These are phyloP conservation scores for Grosmannia huntii DNA, from an alignment of 2,329 filamentous ascomycete species.

Conservation along the genomic window DNA sequence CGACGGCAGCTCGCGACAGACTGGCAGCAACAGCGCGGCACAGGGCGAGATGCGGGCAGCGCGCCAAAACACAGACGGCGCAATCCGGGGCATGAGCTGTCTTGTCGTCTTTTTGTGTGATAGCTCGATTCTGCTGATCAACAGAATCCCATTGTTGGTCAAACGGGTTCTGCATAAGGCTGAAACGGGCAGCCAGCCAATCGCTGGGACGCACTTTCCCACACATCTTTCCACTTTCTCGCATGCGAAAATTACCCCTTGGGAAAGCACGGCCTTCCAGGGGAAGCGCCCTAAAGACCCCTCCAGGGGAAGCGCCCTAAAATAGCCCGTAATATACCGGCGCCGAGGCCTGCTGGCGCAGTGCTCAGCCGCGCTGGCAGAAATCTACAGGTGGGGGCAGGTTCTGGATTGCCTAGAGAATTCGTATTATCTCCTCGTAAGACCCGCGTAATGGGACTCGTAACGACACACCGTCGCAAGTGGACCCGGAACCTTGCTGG, in stretches of 20 bases:
- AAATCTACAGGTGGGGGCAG: too few relatives aligned
- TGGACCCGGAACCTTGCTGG: neutral
- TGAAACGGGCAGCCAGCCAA: too few relatives aligned
- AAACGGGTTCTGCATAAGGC: neutral
- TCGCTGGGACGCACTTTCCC: too few relatives aligned
- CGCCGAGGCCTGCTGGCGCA: too few relatives aligned
- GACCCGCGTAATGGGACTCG: neutral
- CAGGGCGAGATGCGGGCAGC: constrained; percentile 41
- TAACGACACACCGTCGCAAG: neutral
- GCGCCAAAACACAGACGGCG: constrained; percentile 41
- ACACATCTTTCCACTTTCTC: too few relatives aligned
- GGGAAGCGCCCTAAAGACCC: too few relatives aligned
- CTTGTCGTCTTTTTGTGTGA: too few relatives aligned
- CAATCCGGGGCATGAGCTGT: constrained; percentile 46
- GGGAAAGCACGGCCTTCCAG: too few relatives aligned
- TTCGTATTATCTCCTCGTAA: neutral
- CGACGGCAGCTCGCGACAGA: constrained; percentile 49
- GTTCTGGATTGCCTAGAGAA: too few relatives aligned
- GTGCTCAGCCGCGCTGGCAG: neutral
- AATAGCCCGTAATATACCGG: too few relatives aligned
- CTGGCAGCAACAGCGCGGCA: constrained; percentile 47
- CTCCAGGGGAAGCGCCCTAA: too few relatives aligned
- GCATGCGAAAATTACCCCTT: too few relatives aligned
- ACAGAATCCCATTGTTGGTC: neutral
- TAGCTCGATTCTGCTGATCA: neutral